phyloP scores from a whole-genome alignment of 1,139 yeast genomes.

The Yamadazyma sp. region DNA sequence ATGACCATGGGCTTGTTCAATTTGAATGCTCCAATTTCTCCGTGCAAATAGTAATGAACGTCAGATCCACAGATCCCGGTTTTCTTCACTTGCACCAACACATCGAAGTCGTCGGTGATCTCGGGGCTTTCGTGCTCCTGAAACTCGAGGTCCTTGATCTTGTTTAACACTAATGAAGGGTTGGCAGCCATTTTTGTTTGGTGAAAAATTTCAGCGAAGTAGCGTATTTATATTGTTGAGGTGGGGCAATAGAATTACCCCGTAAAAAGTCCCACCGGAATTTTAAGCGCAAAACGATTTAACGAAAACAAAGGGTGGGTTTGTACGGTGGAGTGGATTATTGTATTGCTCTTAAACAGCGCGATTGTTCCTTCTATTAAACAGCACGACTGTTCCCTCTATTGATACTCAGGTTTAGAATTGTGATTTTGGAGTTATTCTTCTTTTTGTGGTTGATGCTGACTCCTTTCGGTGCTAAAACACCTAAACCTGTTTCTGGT shows the following conservation, averaged over 20 bases:
- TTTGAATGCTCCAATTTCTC: constrained; percentile 74
- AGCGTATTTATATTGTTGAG: not conserved
- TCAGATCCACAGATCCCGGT: constrained; percentile 93
- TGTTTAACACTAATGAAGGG: constrained; percentile 70
- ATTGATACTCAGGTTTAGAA: too few species aligned
- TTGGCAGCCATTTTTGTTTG: constrained; percentile 30
- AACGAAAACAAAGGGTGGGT: too few species aligned
- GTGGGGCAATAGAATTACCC: constrained; percentile 8
- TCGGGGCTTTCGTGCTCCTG: constrained; percentile 69
- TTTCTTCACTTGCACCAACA: constrained; percentile 66
- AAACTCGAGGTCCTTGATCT: constrained; percentile 60
- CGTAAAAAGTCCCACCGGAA: constrained; percentile 13
- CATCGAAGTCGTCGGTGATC: constrained; percentile 63
- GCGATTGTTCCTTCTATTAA: too few species aligned
- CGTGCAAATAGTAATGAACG: constrained; percentile 79
- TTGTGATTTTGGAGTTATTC: too few species aligned
- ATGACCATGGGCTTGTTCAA: constrained; percentile 68
- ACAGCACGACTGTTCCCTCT: too few species aligned
- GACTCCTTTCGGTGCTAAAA: too few species aligned
- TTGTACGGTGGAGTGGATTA: too few species aligned
- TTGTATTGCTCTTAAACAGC: too few species aligned
- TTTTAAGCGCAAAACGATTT: constrained; percentile 11
- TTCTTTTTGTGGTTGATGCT: too few species aligned
- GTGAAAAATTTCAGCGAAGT: constrained; percentile 1
- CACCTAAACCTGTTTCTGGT: too few species aligned